phyloP scores from a whole-genome alignment of 257 asterid genomes.

The Phtheirospermum japonicum region DNA sequence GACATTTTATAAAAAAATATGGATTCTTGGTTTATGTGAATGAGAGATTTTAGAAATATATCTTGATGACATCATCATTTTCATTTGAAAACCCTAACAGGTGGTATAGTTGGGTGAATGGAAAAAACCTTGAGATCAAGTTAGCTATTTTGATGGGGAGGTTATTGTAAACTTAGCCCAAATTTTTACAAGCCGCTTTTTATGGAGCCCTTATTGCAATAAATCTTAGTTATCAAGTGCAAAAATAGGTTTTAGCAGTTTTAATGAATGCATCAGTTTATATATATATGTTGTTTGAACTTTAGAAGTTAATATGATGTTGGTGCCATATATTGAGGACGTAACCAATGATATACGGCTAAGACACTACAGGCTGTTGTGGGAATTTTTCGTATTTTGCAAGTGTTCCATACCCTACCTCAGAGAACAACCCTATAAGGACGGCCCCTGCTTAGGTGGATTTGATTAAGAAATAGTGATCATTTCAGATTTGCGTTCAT shows the following conservation, averaged over 20 bases:
- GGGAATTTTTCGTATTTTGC: background rate
- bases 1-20: background rate
- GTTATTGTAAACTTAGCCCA: slow-evolving; percentile 6
- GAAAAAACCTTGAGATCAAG: background rate
- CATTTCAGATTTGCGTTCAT: slow-evolving; percentile 15
- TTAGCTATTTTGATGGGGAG: slow-evolving; percentile 7
- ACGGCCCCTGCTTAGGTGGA: slow-evolving; percentile 4
- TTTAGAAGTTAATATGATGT: slow-evolving; percentile 11
- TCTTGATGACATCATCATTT: background rate
- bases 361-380: background rate
- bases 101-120: background rate
- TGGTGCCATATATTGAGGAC: slow-evolving; percentile 7
- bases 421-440: background rate
- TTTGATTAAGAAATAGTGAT: slow-evolving; percentile 18
- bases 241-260: slow-evolving; percentile 16
- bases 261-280: slow-evolving; percentile 10
- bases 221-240: slow-evolving; percentile 15
- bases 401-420: background rate
- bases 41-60: background rate
- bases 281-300: slow-evolving; percentile 20
- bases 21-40: background rate
- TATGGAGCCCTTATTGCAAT: slow-evolving; percentile 9
- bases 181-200: slow-evolving; percentile 1
- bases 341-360: slow-evolving; percentile 1
- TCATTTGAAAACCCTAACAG: background rate